Evolutionary conservation across 495 filamentous ascomycete species (phyloP).

Genomic region (Trichoderma gamsii): DNA sequence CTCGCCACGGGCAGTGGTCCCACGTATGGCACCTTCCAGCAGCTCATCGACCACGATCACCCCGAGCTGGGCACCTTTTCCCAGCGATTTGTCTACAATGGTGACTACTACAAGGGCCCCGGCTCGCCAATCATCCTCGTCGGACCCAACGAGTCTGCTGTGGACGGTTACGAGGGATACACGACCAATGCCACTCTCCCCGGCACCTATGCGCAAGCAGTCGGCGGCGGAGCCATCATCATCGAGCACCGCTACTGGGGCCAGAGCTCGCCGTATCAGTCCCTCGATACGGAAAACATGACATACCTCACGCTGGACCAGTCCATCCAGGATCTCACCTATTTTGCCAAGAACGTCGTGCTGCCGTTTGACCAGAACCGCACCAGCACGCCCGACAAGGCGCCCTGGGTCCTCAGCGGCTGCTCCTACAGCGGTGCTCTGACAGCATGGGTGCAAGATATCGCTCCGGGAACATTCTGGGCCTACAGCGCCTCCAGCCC

Average conservation of each 20-base stretch:
- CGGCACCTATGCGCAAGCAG: conserved; percentile 47
- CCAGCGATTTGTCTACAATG: conserved; percentile 48
- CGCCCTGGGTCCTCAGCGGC: conserved; percentile 58
- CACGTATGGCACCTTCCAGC: conserved; percentile 31
- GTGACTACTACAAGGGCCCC: conserved; percentile 44
- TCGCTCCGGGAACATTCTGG: conserved; percentile 60
- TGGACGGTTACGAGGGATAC: conserved; percentile 45
- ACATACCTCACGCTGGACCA: conserved; percentile 58
- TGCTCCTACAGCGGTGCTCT: conserved; percentile 62
- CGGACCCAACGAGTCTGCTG: conserved; percentile 53
- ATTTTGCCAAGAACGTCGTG: conserved; percentile 55
- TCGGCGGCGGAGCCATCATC: conserved; percentile 51
- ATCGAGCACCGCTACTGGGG: conserved; percentile 61
- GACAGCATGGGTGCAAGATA: conserved; percentile 54
- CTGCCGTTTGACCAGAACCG: conserved; percentile 52
- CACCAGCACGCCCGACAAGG: conserved; percentile 48
- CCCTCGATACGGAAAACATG: conserved; percentile 50
- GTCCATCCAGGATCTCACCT: conserved; percentile 53
- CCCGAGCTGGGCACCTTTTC: conserved; percentile 48
- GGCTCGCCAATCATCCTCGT: conserved; percentile 54
- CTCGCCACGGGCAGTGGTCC: background rate
- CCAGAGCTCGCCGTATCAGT: conserved; percentile 51
- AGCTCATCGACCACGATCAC: conserved; percentile 50
- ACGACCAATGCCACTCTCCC: conserved; percentile 45
- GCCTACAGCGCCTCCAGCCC: conserved; percentile 60